A percentile compares a stretch with the other conserved stretches of the same genome.
Evolutionary conservation across 2,329 filamentous ascomycete genomes (phyloP).

Genomic region (Thelonectria discophora): DNA sequence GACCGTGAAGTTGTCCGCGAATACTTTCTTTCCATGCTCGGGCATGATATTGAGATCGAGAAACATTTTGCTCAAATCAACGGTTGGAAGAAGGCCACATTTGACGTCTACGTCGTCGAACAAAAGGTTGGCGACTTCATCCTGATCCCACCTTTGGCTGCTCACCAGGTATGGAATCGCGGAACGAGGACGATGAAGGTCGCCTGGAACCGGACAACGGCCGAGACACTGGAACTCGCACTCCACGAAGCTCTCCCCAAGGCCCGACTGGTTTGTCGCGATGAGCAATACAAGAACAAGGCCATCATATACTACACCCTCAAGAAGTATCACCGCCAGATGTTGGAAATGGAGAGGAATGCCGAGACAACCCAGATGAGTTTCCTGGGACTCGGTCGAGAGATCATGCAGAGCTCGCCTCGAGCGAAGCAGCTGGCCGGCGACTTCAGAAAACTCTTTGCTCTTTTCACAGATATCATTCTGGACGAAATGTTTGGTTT

Average conservation of each 20-base stretch:
- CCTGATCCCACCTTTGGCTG: conserved; percentile 88
- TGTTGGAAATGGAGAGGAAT: conserved; percentile 62
- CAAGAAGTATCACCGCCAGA: conserved; percentile 76
- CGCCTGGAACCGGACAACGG: conserved; percentile 95
- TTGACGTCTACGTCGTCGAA: conserved; percentile 91
- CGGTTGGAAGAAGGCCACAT: conserved; percentile 94
- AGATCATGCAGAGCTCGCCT: conserved; percentile 53
- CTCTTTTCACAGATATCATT: conserved; percentile 79
- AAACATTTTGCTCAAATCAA: conserved; percentile 96
- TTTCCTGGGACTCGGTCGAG: conserved; percentile 58
- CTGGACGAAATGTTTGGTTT: conserved; percentile 86
- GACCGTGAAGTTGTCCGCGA: conserved; percentile 91
- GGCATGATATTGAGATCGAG: conserved; percentile 96
- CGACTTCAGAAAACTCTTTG: conserved; percentile 85
- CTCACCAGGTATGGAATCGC: conserved; percentile 98
- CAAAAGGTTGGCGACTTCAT: conserved; percentile 93
- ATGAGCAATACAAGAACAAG: conserved; percentile 99
- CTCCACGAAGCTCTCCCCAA: conserved; percentile 88
- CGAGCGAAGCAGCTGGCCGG: conserved; percentile 74
- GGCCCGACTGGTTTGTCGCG: conserved; percentile 89
- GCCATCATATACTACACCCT: conserved; percentile 91
- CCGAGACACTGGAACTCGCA: conserved; percentile 88
- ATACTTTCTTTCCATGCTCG: conserved; percentile 91
- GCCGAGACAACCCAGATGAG: conserved; percentile 56
- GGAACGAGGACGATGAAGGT: conserved; percentile 97